Base-by-base conservation (phyloP, 2,329 filamentous ascomycete species). In the Aspergillus fijiensis region DNA sequence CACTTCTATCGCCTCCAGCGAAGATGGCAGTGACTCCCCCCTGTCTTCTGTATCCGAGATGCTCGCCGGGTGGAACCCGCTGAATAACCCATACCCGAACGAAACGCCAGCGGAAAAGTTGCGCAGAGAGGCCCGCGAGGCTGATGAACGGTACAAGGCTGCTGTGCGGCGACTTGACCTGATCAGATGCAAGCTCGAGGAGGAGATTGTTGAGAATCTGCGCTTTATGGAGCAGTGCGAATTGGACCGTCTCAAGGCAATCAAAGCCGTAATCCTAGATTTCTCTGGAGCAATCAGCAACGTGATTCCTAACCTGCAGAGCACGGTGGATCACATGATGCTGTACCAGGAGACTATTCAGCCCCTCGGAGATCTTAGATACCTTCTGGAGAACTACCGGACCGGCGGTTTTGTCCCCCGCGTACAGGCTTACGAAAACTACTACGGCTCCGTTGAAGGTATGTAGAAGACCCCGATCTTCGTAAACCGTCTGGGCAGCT, bases 271-370 rank as follows among this genome's bases (percentile, higher is more conserved):
- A 55, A 89, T 99, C 63, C 85, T 99, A 49, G 96, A 99, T 78
- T 98, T 99, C 76, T 97, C 94, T 4, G 95, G 95, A 50, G 92
- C 94, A 42, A 91, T 99, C 75, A 94, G 94, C 82, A 99, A 99
- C 71, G 94, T 97, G 69, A 98, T 99, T 64, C 96, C 95, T 19
- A 96, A 91, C 71, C 81, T 99, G 63, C 95, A 98, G 77, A 94
- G 94, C 60, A 92, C 93, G 0, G 92, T 99, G 25, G 95, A 99
- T 79, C 92, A 96, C 74, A 97, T 99, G 93, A 92, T 99, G 88
- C 84, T 99, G 51, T 99, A 96, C 79, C 95, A 99, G 76, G 95
- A 99, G 81, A 98, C 95, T 0, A 91, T 99, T n/a, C 95, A 98
- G 76, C 95, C 95, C 5, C 75, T 88, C 51, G 90, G 91, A 45